phyloP scores from a whole-genome alignment of 2,329 filamentous ascomycete genomes.

The Talaromyces albobiverticillius region DNA sequence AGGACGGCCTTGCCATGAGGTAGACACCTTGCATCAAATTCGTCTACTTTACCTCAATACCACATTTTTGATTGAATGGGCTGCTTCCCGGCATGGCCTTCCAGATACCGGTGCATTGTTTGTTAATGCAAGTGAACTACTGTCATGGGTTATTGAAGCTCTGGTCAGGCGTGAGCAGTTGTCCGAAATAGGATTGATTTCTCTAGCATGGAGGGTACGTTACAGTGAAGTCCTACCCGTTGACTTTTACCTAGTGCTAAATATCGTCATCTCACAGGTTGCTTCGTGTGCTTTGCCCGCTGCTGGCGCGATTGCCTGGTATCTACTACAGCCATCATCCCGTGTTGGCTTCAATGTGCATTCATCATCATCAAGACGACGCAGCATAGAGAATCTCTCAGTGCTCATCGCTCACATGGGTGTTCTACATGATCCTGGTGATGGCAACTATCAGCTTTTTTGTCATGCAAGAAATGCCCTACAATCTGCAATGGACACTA shows the following conservation, averaged over 20 bases:
- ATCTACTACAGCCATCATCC: constrained; percentile 12
- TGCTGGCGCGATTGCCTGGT: constrained; percentile 12
- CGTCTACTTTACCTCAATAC: constrained; percentile 10
- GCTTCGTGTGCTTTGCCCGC: constrained; percentile 13
- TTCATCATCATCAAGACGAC: constrained; percentile 8
- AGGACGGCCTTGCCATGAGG: constrained; percentile 11
- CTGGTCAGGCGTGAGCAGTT: constrained; percentile 13
- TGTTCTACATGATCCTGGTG: constrained; percentile 10
- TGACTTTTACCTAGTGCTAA: background rate
- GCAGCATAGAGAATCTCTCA: constrained; percentile 12
- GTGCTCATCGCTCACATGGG: constrained; percentile 14
- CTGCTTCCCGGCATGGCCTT: constrained; percentile 11
- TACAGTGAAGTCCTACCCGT: background rate
- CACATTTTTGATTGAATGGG: constrained; percentile 15
- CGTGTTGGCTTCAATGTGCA: too few species aligned
- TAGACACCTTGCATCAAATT: constrained; percentile 11
- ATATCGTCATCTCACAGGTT: background rate
- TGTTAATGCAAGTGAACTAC: constrained; percentile 10
- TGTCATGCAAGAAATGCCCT: constrained; percentile 11
- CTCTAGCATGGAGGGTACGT: constrained; percentile 13
- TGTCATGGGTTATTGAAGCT: constrained; percentile 13
- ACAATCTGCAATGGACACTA: constrained; percentile 15
- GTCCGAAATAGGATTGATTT: constrained; percentile 5
- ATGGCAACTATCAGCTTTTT: constrained; percentile 14
- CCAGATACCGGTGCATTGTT: constrained; percentile 1